phyloP scores from a whole-genome alignment of 805 yeast species.

The Kazachstania psychrophila region DNA sequence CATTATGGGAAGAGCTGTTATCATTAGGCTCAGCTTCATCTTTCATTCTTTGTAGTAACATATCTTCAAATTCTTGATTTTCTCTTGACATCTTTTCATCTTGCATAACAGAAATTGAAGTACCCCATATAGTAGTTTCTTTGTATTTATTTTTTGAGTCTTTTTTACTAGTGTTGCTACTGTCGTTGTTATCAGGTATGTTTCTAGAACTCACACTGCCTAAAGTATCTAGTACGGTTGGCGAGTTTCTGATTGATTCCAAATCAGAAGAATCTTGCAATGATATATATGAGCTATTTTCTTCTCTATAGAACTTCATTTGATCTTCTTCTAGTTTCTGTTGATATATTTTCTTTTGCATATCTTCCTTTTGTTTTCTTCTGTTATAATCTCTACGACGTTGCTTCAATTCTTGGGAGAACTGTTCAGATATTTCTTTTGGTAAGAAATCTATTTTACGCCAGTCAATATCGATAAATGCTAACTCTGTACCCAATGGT shows the following conservation, averaged over 20 bases:
- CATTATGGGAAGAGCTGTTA: not conserved
- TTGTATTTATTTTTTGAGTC: slow-evolving; percentile 16
- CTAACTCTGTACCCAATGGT: slow-evolving; percentile 78
- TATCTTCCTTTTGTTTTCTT: slow-evolving; percentile 52
- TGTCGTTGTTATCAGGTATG: not conserved
- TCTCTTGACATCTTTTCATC: slow-evolving; percentile 33
- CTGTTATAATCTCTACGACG: slow-evolving; percentile 43
- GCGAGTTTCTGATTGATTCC: not conserved
- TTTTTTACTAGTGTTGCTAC: not conserved
- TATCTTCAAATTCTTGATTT: slow-evolving; percentile 40
- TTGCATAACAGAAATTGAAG: slow-evolving; percentile 31
- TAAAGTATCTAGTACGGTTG: slow-evolving; percentile 4
- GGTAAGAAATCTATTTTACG: slow-evolving; percentile 35
- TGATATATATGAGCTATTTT: slow-evolving; percentile 38
- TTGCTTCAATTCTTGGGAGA: slow-evolving; percentile 46
- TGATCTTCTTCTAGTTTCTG: slow-evolving; percentile 49
- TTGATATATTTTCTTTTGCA: slow-evolving; percentile 47
- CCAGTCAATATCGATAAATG: slow-evolving; percentile 86
- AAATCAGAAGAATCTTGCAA: slow-evolving; percentile 28
- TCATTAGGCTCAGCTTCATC: slow-evolving; percentile 14
- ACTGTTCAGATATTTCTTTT: slow-evolving; percentile 36
- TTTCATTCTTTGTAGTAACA: slow-evolving; percentile 44
- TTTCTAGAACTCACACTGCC: not conserved
- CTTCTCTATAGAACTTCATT: slow-evolving; percentile 49
- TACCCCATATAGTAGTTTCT: slow-evolving; percentile 70